Conservation (phyloP, 2,329 filamentous ascomycete genomes). For the Tolypocladium amazonense region DNA sequence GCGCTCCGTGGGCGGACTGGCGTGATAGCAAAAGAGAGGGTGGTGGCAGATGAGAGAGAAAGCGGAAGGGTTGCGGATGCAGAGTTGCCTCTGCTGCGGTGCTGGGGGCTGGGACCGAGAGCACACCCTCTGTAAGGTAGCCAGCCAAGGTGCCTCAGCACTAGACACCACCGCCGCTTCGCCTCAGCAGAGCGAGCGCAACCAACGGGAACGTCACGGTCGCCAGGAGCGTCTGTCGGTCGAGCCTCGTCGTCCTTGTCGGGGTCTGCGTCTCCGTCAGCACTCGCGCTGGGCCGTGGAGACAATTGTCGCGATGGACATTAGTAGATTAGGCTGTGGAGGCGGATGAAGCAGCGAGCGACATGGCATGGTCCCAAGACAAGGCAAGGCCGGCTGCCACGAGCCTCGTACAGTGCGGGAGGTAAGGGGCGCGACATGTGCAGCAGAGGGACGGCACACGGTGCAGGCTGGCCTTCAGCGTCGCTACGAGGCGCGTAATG, state of each 20-base stretch:
- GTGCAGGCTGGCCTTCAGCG: neutral
- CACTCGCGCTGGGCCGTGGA: conserved; percentile 14
- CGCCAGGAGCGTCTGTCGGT: neutral
- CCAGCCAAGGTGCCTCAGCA: conserved; percentile 8
- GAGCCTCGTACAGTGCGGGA: conserved; percentile 6
- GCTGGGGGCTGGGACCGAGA: conserved; percentile 9
- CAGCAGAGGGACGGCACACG: neutral
- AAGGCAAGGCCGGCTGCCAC: conserved; percentile 5
- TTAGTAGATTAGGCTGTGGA: conserved; percentile 9
- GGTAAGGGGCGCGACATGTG: neutral
- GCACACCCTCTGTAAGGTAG: conserved; percentile 1
- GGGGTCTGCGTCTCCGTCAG: conserved; percentile 7
- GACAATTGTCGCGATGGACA: conserved; percentile 13
- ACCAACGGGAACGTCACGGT: neutral
- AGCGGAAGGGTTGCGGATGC: conserved; percentile 1
- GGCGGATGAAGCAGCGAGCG: conserved; percentile 6
- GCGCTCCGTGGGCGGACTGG: conserved; percentile 3
- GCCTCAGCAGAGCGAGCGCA: neutral
- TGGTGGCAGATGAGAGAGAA: conserved; percentile 5
- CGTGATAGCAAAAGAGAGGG: conserved; percentile 5
- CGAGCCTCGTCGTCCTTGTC: conserved; percentile 1
- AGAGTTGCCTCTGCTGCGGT: neutral
- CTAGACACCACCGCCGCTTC: neutral
- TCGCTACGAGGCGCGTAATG: no score
- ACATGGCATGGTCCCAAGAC: conserved; percentile 3